phyloP scores from a whole-genome alignment of 139 green algal genomes.

The Closterium sp. region DNA sequence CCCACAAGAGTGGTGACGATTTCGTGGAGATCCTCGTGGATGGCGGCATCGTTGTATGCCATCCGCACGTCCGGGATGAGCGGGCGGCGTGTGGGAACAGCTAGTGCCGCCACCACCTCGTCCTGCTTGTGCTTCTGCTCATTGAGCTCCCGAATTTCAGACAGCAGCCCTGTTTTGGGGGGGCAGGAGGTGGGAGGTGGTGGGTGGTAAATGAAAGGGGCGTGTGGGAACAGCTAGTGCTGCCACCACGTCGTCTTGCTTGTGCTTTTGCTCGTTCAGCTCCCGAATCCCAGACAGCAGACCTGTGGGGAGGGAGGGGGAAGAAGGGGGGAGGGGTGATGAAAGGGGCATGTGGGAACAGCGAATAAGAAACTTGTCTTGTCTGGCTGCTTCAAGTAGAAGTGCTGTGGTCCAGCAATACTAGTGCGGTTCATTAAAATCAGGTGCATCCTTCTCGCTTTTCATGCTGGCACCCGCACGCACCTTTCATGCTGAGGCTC shows the following conservation, averaged over 20 bases:
- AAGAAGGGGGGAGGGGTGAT: not conserved
- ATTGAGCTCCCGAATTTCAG: constrained; percentile 81
- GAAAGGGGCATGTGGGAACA: too few species aligned
- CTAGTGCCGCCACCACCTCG: constrained; percentile 18
- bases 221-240: not conserved
- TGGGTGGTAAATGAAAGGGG: not conserved
- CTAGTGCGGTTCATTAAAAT: too few species aligned
- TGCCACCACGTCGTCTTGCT: too few species aligned
- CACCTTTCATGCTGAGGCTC: constrained; percentile 77
- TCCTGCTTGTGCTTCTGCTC: too few species aligned
- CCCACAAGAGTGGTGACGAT: constrained; percentile 61
- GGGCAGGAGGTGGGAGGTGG: not conserved
- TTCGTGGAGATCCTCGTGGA: constrained; percentile 75
- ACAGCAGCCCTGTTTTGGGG: constrained; percentile 61
- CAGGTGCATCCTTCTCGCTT: too few species aligned
- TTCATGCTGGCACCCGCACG: too few species aligned
- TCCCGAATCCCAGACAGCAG: constrained; percentile 78
- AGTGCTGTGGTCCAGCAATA: too few species aligned
- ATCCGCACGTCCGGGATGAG: constrained; percentile 69
- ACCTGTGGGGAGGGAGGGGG: not conserved
- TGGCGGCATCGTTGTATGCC: constrained; percentile 64
- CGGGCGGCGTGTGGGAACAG: not conserved
- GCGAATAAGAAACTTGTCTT: too few species aligned
- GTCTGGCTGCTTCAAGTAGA: too few species aligned
- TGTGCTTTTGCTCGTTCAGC: constrained; percentile 74